These are phyloP conservation scores for Verticillium alfalfae DNA, from an alignment of 2,329 filamentous ascomycete genomes.

Conservation along the genomic window DNA sequence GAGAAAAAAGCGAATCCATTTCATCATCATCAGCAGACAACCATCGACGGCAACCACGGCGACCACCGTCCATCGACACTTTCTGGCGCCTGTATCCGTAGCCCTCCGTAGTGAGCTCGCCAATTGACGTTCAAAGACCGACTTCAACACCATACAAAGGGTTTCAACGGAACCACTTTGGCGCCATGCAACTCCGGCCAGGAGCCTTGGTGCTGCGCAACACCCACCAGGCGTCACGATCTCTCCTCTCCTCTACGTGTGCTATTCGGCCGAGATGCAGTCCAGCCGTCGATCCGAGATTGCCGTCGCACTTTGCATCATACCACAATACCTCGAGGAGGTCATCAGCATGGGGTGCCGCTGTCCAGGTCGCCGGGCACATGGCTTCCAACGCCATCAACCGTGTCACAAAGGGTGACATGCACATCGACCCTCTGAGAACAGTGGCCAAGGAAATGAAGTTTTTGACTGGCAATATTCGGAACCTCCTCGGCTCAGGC, in stretches of 20 bases:
- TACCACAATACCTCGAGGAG: constrained; percentile 40
- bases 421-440: constrained; percentile 81
- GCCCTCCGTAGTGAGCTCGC: not conserved
- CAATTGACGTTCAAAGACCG: constrained; percentile 4
- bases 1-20: not conserved
- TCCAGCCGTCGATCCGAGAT: constrained; percentile 22
- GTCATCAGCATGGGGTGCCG: constrained; percentile 69
- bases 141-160: constrained; percentile 1
- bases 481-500: constrained; percentile 86
- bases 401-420: constrained; percentile 55
- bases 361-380: constrained; percentile 64
- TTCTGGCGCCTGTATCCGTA: not conserved
- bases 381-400: constrained; percentile 64
- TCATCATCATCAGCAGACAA: not conserved
- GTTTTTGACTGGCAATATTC: constrained; percentile 88
- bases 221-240: constrained; percentile 17
- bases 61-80: not conserved
- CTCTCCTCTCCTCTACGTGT: constrained; percentile 12
- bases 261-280: constrained; percentile 27
- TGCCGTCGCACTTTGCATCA: constrained; percentile 22
- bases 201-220: constrained; percentile 45
- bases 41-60: not conserved
- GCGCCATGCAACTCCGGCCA: constrained; percentile 48
- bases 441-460: constrained; percentile 96
- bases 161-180: constrained; percentile 9